Base-by-base conservation (phyloP, 805 yeast species). In the Candida boidinii region DNA sequence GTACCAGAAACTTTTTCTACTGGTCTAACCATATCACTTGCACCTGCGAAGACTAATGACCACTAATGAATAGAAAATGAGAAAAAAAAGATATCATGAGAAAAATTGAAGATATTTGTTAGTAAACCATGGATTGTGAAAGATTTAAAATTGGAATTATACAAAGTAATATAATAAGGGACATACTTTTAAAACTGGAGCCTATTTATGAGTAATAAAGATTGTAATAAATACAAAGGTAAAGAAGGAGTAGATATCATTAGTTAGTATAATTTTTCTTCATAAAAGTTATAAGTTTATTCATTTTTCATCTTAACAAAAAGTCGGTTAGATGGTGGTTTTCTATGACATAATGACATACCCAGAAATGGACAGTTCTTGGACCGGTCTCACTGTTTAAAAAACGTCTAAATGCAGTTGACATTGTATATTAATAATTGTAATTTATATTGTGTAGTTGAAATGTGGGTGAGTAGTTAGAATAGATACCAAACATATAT, bases 301-400 rank as follows among this genome's bases (percentile, higher is more conserved):
- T n/a, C n/a, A n/a, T n/a, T n/a, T n/a, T n/a, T n/a, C n/a, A n/a
- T n/a, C n/a, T n/a, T n/a, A n/a, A n/a, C n/a, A n/a, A n/a, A n/a
- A n/a, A n/a, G n/a, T n/a, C n/a, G n/a, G n/a, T n/a, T n/a, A n/a
- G n/a, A 14, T 6, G 19, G 20, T 24, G 28, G 7, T 16, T n/a
- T 13, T 28, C 21, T 34, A 14, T 12, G 11, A 11, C n/a, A n/a
- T n/a, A n/a, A n/a, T n/a, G 17, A 63, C 73, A 26, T 58, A 74
- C 94, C 98, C 98, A 90, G 62, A 90, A 90, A 55, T 90, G 98
- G 36, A 92, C 88, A n/a, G 98, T 90, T 54, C 64, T 78, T 26
- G 98, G 98, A 21, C 98, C 98, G 14, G 98, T 85, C 54, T 82
- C 94, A 13, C 95, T 79, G 47, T 78, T 73, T 54, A 85, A 54